Percentiles rank a stretch among this genome's conserved stretches.
phyloP scores from a whole-genome alignment of 2,329 filamentous ascomycete species.

The Magnaporthiopsis rhizophila region DNA sequence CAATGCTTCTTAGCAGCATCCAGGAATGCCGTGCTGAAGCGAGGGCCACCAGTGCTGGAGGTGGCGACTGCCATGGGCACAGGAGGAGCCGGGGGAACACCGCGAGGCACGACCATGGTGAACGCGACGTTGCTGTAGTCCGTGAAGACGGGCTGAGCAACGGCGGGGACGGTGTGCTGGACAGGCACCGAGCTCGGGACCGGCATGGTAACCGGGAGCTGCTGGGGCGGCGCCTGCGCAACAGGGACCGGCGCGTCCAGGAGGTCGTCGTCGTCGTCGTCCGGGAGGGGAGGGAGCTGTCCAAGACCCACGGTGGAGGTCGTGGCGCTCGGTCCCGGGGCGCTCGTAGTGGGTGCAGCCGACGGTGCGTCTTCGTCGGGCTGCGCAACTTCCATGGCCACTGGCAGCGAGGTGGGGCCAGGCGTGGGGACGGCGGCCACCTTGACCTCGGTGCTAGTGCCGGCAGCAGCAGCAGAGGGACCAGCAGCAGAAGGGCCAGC shows the following conservation, averaged over 20 bases:
- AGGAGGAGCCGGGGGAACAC: too few relatives aligned
- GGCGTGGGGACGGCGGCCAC: too few relatives aligned
- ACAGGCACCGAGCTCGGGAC: not conserved
- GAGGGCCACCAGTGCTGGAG: not conserved
- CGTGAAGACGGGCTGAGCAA: not conserved
- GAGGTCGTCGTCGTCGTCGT: not conserved
- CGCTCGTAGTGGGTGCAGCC: not conserved
- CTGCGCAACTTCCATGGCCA: not conserved
- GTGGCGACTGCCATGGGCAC: not conserved
- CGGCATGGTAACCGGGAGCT: not conserved
- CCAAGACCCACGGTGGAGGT: too few relatives aligned
- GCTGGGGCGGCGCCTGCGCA: too few relatives aligned
- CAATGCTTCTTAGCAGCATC: not conserved
- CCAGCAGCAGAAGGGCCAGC: not conserved
- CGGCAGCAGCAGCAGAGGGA: not conserved
- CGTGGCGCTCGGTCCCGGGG: too few relatives aligned
- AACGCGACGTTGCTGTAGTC: not conserved
- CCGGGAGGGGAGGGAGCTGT: not conserved
- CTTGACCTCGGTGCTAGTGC: too few relatives aligned
- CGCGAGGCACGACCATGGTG: not conserved
- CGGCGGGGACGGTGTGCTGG: not conserved
- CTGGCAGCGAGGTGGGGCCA: too few relatives aligned
- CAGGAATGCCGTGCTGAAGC: not conserved
- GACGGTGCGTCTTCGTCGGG: not conserved
- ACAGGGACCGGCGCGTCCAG: not conserved